Percentiles rank a stretch among this genome's conserved stretches.
These are phyloP conservation scores for Agrocybe praecox DNA, from an alignment of 768 basidiomycete species.

Conservation along the genomic window DNA sequence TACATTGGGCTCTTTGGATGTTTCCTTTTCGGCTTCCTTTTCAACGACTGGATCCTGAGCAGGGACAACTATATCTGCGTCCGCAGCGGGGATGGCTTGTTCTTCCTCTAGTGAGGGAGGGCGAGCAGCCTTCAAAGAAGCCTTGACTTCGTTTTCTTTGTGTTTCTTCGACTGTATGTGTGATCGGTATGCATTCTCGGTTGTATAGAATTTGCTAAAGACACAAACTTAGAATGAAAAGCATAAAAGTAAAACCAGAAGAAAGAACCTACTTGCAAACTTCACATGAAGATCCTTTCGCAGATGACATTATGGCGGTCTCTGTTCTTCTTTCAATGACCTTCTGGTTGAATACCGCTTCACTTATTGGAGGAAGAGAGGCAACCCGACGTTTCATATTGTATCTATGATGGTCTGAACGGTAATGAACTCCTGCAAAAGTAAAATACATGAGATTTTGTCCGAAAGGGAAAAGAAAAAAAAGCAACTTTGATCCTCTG, in stretches of 20 bases:
- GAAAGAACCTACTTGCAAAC: constrained; percentile 74
- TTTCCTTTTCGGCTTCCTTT: neutral
- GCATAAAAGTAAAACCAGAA: neutral
- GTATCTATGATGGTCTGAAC: constrained; percentile 94
- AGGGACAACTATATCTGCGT: constrained; percentile 10
- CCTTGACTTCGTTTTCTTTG: constrained; percentile 70
- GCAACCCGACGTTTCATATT: constrained; percentile 98
- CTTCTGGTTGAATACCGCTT: constrained; percentile 82
- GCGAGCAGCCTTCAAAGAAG: constrained; percentile 23
- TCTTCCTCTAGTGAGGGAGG: neutral
- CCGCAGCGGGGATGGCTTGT: neutral
- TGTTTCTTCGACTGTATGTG: constrained; percentile 92
- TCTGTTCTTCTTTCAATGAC: constrained; percentile 78
- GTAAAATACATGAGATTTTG: constrained; percentile 4
- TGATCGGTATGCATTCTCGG: constrained; percentile 86
- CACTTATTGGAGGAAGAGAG: constrained; percentile 81
- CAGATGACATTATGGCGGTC: constrained; percentile 67
- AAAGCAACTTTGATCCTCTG: constrained; percentile 82
- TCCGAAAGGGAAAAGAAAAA: neutral
- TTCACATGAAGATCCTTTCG: constrained; percentile 66
- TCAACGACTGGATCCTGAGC: constrained; percentile 18
- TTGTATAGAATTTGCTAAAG: constrained; percentile 85
- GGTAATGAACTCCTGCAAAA: constrained; percentile 77
- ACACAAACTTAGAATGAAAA: neutral
- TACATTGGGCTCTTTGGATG: neutral